Base-by-base conservation (phyloP, 805 yeast genomes). In the Candida maltosa region DNA sequence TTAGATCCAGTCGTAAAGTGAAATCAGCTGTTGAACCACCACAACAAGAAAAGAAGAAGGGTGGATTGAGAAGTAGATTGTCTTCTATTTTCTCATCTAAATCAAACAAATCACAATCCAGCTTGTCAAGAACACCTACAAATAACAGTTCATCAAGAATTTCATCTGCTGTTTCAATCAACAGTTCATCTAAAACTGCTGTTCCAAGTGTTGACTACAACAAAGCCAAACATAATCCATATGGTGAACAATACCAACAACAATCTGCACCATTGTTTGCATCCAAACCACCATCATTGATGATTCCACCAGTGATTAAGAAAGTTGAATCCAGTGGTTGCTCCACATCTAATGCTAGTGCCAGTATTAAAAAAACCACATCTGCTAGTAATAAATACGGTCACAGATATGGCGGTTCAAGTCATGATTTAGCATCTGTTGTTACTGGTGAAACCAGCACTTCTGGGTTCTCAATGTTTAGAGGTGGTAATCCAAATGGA, bases 401-500 rank as follows among this genome's bases (percentile, higher is more conserved):
- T 25, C 26, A 20, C 15, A 26, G 25, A 26, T 26, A 26, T 20
- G 36, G 36, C 7, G 31, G 26, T 17, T 29, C 38, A 15, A 29
- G 26, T 4, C 10, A 24, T 10, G 38, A 34, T 24, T 28, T 34
- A 19, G 6, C 26, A 7, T 52, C 61, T 6, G 40, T 53, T 28
- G 31, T 30, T 30, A 40, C 57, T 8, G 31, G 16, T 24, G 53
- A 44, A 4, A 37, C 52, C 16, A 30, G 25, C 12, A 29, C 31
- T 15, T 48, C 58, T 14, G 58, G 58, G n/a, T 55, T 55, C 29
- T 49, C 60, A 14, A 45, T 56, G 41, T 41, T 54, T 34, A 40
- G 32, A 17, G 38, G 33, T 25, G 40, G 31, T 25, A 34, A 29
- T 7, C n/a, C n/a, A n/a, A 20, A 21, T 6, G 30, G 24, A 15